Evolutionary conservation across 2,329 filamentous ascomycete species (phyloP).

Genomic region (Monilinia fructicola): DNA sequence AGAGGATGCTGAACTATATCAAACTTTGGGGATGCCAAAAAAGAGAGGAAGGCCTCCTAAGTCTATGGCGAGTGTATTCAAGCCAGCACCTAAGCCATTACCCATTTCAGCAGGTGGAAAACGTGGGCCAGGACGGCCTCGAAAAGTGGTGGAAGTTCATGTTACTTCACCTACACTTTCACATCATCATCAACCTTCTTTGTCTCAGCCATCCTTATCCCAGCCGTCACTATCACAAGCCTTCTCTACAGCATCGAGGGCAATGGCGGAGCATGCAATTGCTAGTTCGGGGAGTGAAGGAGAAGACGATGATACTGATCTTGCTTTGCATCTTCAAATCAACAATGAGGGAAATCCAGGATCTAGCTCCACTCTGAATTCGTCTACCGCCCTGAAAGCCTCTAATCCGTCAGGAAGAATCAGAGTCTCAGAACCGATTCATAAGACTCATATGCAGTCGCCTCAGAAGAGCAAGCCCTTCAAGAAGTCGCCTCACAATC

Average conservation of each 20-base stretch:
- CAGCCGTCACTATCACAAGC: conserved; percentile 32
- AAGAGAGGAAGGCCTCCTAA: conserved; percentile 25
- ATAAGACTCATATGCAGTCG: background rate
- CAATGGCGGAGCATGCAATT: conserved; percentile 24
- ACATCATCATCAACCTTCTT: conserved; percentile 8
- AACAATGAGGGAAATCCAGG: conserved; percentile 16
- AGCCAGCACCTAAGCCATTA: background rate
- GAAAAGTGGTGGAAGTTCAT: conserved; percentile 15
- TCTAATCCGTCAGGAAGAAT: background rate
- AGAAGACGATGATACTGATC: conserved; percentile 28
- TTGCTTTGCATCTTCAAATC: conserved; percentile 28
- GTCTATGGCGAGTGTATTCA: conserved; percentile 19
- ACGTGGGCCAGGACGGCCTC: conserved; percentile 11
- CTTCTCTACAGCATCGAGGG: conserved; percentile 30
- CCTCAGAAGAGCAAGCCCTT: conserved; percentile 2
- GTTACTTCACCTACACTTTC: conserved; percentile 2
- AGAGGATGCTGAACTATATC: conserved; percentile 18
- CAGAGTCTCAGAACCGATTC: background rate
- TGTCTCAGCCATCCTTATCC: conserved; percentile 33
- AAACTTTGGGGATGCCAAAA: conserved; percentile 1
- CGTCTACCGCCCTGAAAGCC: background rate
- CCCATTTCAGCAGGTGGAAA: conserved; percentile 3
- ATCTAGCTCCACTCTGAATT: conserved; percentile 15
- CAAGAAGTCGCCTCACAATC: conserved; percentile 17
- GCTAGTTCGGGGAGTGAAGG: conserved; percentile 25